Evolutionary conservation across 169 alveolate genomes (phyloP), one percentile per base, ranked within the genome.

Genomic region (Eimeria acervulina): DNA sequence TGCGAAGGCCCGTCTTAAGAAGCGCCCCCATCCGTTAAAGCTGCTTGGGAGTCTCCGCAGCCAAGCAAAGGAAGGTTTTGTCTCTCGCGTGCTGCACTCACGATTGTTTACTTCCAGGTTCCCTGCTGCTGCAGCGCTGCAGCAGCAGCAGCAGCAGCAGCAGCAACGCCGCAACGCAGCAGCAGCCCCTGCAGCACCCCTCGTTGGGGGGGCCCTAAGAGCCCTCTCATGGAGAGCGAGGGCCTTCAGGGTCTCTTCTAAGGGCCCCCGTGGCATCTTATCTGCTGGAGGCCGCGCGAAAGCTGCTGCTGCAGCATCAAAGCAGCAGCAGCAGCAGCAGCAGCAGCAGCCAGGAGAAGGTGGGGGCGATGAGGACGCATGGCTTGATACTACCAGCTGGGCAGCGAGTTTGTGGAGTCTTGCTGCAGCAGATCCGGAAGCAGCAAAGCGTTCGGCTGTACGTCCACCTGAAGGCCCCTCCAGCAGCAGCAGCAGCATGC

Each of bases 171-270:
- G 89, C 2, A 31, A 17, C 31, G 89, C 89, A 26, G 59, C 92
- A 31, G 4, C 92, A n/a, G 52, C 76, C 3, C 52, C 92, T 1
- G 92, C 76, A 83, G 74, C 92, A 31, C 70, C 92, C 33, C 23
- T 83, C 38, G 52, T 83, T 2, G 92, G 92, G 55, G 92, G 92
- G 36, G 51, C 76, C 59, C 76, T 26, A 1, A 51, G 76, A 33
- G 92, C 92, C 92, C 74, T 83, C 52, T 42, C 78, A 3, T 83
- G 92, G 92, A 47, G 92, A n/a, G 92, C 92, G 3, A 28, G 76
- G 52, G 92, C 92, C 52, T 83, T 83, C 36, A 42, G 92, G 38
- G 52, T 83, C 23, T 47, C 92, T 5, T 19, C 51, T 1, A 52
- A 76, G 51, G 92, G 92, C 92, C 74, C 55, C 36, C 92, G 92